Evolutionary conservation across 768 basidiomycete species (phyloP), one percentile per base, ranked within the genome.

Genomic region (Mycena olivaceomarginata): DNA sequence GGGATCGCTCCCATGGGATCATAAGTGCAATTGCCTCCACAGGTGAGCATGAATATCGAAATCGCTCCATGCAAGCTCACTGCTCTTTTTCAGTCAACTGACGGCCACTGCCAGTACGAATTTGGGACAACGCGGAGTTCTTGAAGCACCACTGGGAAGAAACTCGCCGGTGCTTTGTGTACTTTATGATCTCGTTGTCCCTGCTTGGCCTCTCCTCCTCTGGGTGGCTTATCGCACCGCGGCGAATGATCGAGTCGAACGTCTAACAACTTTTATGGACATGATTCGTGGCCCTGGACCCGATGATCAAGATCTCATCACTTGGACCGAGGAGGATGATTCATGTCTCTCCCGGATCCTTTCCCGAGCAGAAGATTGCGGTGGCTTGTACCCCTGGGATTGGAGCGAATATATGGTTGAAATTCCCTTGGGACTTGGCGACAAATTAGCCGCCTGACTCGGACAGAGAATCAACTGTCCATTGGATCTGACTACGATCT

Each of bases 131-230:
- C 31, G 31, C 31, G 31, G 31, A 31, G 31, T 31, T 31, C 31
- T 31, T 31, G 31, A 31, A 31, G 3, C 31, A 31, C 31, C 31
- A 39, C 46, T 43, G 18, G n/a, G 10, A n/a, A n/a, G 2, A n/a
- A 20, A 66, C 41, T 62, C 72, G 16, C 0, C 40, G 9, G 31
- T 25, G 12, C 45, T 40, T 20, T 18, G 5, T 13, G 12, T 63
- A 0, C 57, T 74, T 25, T 68, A 53, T 16, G 67, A 68, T 39
- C 67, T 74, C 20, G 73, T 70, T 18, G 74, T 70, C 20, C 40
- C 62, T 12, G 46, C 51, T 56, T 75, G 74, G 74, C 68, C 62
- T 0, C 62, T 75, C 31, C 56, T 75, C 22, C 63, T 25, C 25
- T 75, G 74, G 74, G 40, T 70, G 46, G 16, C 45, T 22, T 75